These are phyloP conservation scores for Aegilops sharonensis DNA, from an alignment of 176 grass and related monocot genomes.

Conservation along the genomic window DNA sequence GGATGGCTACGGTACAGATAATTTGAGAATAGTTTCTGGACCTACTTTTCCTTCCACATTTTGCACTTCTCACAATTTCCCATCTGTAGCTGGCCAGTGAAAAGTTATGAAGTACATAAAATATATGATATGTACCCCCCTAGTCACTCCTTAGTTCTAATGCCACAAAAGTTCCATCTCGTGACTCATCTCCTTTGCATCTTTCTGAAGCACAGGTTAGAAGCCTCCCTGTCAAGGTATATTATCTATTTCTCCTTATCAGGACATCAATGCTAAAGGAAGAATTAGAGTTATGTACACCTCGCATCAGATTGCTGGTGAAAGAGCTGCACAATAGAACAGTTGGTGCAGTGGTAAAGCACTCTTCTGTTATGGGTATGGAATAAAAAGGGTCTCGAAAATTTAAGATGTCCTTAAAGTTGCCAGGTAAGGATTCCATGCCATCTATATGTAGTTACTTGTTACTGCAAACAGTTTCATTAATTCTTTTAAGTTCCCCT, in stretches of 20 bases:
- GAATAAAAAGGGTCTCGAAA: not conserved
- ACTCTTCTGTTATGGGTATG: not conserved
- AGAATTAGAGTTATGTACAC: not conserved
- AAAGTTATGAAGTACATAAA: not conserved
- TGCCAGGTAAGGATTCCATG: not conserved
- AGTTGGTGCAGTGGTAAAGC: not conserved
- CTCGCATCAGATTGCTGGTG: not conserved
- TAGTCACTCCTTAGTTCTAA: not conserved
- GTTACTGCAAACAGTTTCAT: conserved; percentile 5
- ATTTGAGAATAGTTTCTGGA: not conserved
- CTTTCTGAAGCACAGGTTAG: not conserved
- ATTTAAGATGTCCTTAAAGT: not conserved
- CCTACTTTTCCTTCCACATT: not conserved
- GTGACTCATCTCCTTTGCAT: not conserved
- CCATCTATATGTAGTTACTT: conserved; percentile 20
- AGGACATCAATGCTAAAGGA: not conserved
- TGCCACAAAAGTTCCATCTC: not conserved
- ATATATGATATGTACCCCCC: not conserved
- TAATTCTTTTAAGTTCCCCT: not conserved
- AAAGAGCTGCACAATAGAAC: not conserved
- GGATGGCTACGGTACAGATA: not conserved
- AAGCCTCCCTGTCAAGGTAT: not conserved
- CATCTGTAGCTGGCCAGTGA: not conserved
- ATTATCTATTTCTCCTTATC: not conserved
- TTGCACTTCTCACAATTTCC: not conserved